Base-by-base conservation (phyloP, 805 yeast species). In the Millerago galiae region DNA sequence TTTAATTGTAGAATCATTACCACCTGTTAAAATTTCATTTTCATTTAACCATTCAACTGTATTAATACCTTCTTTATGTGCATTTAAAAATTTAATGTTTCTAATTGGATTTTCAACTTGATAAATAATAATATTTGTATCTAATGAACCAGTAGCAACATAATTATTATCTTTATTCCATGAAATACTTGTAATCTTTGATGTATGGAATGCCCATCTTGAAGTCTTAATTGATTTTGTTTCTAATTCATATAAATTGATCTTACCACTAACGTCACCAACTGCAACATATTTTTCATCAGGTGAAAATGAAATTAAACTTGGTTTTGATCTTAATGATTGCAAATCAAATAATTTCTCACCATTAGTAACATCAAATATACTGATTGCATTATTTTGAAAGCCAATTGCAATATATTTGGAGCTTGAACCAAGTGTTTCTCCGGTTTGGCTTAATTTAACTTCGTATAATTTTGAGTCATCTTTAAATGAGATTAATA, bases 121-220 rank as follows among this genome's bases (percentile, higher is more conserved):
- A 62, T 89, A 93, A 13, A 93, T 68, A 49, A 79, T 80, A 36
- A 93, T 66, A 47, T 82, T 81, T 7, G 95, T 81, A 59, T 93
- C 99, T 44, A 88, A 67, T 0, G 96, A 86, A 1, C 83, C 93
- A 45, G 91, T 79, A 16, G 81, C 85, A 35, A 85, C 72, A 51
- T 74, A 79, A 51, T 81, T 78, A 43, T 85, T 81, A 52, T 83
- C 89, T 9, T 67, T 67, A 35, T 81, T 75, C 99, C 98, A 93
- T 18, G 78, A 62, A 37, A 93, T 84, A 26, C 81, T 74, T 45
- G 77, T 79, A 48, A 93, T 83, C 42, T 75, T 79, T 43, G 95
- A 82, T 2, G 90, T 85, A 60, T 93, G 97, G 79, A 87, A 91
- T 0, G 95, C 82, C 99, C 99, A 93, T 59, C 97, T 77, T 0